Evolutionary conservation across 306 rosid genomes (phyloP).

Genomic region (Crataegus laevigata): DNA sequence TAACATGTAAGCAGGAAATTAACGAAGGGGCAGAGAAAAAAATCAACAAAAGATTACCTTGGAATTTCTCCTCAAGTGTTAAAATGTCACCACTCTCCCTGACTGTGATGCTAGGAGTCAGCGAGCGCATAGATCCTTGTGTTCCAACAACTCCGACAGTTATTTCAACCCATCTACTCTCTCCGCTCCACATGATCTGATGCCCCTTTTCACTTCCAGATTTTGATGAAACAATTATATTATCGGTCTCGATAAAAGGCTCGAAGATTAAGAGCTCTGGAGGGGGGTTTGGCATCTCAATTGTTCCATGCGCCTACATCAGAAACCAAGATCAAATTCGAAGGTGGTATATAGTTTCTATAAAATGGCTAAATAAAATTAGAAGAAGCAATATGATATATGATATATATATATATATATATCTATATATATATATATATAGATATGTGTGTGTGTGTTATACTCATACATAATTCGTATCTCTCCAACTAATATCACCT

Average conservation of each 20-base stretch:
- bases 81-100: slow-evolving; percentile 91
- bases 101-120: slow-evolving; percentile 90
- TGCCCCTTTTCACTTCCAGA: slow-evolving; percentile 35
- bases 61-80: slow-evolving; percentile 95
- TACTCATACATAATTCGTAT: not conserved
- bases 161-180: slow-evolving; percentile 92
- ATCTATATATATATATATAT: too few species aligned
- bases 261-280: slow-evolving; percentile 78
- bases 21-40: not conserved
- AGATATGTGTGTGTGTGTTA: too few species aligned
- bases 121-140: slow-evolving; percentile 69
- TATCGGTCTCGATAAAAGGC: slow-evolving; percentile 92
- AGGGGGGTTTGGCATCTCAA: slow-evolving; percentile 94
- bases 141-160: slow-evolving; percentile 87
- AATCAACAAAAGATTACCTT: slow-evolving; percentile 41
- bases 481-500: not conserved
- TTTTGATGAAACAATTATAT: slow-evolving; percentile 57
- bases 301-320: slow-evolving; percentile 64
- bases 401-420: too few species aligned
- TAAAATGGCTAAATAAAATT: not conserved
- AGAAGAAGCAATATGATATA: too few species aligned
- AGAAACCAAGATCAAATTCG: slow-evolving; percentile 11
- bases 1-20: not conserved
- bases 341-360: not conserved
- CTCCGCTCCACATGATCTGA: slow-evolving; percentile 69